A percentile compares a stretch with the other conserved stretches of the same genome.
phyloP scores from a whole-genome alignment of 305 asterid genomes.

The Fraxinus baroniana region DNA sequence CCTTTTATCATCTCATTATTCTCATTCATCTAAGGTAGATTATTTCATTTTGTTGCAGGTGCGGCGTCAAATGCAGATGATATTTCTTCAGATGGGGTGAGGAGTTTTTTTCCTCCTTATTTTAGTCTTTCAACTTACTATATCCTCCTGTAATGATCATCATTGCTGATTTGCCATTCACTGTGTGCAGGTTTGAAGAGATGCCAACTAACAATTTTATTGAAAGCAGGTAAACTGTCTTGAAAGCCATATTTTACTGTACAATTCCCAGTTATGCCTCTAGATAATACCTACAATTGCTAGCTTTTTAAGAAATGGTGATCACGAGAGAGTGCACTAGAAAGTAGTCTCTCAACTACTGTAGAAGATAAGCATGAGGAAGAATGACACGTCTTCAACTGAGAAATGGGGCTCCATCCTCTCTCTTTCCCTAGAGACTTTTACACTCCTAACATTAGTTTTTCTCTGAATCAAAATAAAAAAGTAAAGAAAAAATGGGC shows the following conservation, averaged over 20 bases:
- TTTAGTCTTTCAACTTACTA: constrained; percentile 4
- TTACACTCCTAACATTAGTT: not conserved
- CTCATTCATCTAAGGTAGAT: not conserved
- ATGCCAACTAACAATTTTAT: constrained; percentile 92
- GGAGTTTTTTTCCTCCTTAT: not conserved
- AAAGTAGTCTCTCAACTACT: not conserved
- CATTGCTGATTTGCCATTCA: constrained; percentile 24
- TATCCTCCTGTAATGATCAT: constrained; percentile 8
- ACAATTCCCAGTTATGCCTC: constrained; percentile 11
- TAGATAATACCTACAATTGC: not conserved
- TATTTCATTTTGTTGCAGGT: constrained; percentile 51
- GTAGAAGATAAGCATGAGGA: not conserved
- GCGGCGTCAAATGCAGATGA: constrained; percentile 74
- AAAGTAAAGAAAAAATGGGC: not conserved
- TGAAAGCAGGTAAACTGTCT: constrained; percentile 74
- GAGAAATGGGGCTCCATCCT: not conserved
- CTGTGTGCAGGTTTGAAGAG: constrained; percentile 80
- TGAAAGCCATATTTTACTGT: constrained; percentile 11
- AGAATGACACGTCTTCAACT: not conserved
- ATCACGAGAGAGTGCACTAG: not conserved
- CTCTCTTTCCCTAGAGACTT: not conserved
- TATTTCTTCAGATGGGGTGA: constrained; percentile 93
- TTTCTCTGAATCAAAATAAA: not conserved
- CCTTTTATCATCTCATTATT: not conserved
- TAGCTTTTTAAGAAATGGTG: not conserved